A percentile compares a stretch with the other conserved stretches of the same genome.
phyloP scores from a whole-genome alignment of 2,329 filamentous ascomycete species.

The Chaetomiaceae sp. region DNA sequence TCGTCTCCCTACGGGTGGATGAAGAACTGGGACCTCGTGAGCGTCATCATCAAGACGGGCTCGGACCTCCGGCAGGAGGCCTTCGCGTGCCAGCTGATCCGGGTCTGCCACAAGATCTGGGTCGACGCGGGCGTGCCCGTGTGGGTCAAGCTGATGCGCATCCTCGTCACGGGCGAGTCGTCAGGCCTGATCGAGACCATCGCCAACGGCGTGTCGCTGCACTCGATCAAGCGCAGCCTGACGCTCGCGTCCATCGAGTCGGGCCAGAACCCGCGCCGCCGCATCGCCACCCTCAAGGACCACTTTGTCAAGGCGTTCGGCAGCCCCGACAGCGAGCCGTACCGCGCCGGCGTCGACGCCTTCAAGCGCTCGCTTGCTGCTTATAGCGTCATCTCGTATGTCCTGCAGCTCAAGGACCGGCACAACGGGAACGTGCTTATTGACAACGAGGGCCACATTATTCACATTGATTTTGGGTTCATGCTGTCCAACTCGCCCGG shows the following conservation, averaged over 20 bases:
- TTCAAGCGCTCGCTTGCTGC: slow-evolving; percentile 79
- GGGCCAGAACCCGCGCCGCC: slow-evolving; percentile 66
- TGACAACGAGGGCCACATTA: slow-evolving; percentile 79
- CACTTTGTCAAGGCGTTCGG: slow-evolving; percentile 80
- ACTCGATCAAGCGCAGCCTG: slow-evolving; percentile 76
- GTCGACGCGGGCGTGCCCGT: slow-evolving; percentile 67
- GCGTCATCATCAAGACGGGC: slow-evolving; percentile 83
- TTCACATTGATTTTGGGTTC: slow-evolving; percentile 87
- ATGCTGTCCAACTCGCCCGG: slow-evolving; percentile 85
- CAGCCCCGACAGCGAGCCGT: slow-evolving; percentile 61
- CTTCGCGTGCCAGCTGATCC: slow-evolving; percentile 80
- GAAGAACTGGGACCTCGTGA: slow-evolving; percentile 85
- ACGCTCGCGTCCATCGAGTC: slow-evolving; percentile 70
- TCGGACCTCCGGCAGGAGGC: slow-evolving; percentile 79
- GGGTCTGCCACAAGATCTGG: slow-evolving; percentile 79
- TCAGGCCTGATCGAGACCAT: slow-evolving; percentile 84
- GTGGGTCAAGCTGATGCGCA: slow-evolving; percentile 88
- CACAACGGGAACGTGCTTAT: slow-evolving; percentile 85
- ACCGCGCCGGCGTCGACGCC: slow-evolving; percentile 67
- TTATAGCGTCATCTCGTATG: slow-evolving; percentile 79
- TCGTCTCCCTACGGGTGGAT: slow-evolving; percentile 83
- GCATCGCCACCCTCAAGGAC: slow-evolving; percentile 75
- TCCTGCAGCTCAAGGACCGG: slow-evolving; percentile 78
- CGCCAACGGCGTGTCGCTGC: slow-evolving; percentile 80
- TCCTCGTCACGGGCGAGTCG: slow-evolving; percentile 78